These are phyloP conservation scores for Penicillium hordei DNA, from an alignment of 2,329 filamentous ascomycete species.

Conservation along the genomic window DNA sequence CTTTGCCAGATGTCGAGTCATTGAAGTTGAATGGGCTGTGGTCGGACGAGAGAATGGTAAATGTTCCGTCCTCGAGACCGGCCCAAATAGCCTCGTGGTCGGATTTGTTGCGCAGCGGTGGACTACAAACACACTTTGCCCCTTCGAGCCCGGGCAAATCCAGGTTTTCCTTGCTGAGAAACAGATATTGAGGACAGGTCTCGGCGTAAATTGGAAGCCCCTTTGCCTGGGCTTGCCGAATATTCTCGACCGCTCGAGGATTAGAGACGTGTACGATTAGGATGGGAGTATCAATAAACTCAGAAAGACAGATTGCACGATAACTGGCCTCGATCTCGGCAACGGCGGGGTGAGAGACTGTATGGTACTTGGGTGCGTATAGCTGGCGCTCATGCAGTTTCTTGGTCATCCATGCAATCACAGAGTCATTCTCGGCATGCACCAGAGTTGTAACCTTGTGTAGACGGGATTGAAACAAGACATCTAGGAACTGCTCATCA, in stretches of 20 bases:
- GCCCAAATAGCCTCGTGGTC: not conserved
- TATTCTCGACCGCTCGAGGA: constrained; percentile 47
- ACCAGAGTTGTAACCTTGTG: not conserved
- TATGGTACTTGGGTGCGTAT: not conserved
- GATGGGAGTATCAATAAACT: not conserved
- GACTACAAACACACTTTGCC: not conserved
- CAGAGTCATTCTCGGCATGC: not conserved
- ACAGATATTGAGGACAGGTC: constrained; percentile 59
- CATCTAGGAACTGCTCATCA: constrained; percentile 45
- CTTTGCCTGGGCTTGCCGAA: constrained; percentile 52
- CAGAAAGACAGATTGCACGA: not conserved
- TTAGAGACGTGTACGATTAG: not conserved
- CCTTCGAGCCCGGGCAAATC: not conserved
- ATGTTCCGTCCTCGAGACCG: constrained; percentile 55
- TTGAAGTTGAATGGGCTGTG: constrained; percentile 42
- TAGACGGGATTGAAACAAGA: constrained; percentile 31
- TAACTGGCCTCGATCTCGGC: not conserved
- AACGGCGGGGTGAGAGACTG: not conserved
- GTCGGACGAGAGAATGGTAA: constrained; percentile 54
- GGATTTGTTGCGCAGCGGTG: not conserved
- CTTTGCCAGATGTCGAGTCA: not conserved
- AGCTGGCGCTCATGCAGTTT: not conserved
- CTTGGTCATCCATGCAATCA: not conserved
- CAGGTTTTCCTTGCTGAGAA: not conserved
- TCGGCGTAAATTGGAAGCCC: constrained; percentile 57